These are phyloP conservation scores for Biscutella laevigata DNA, from an alignment of 441 rosid species.

Conservation along the genomic window DNA sequence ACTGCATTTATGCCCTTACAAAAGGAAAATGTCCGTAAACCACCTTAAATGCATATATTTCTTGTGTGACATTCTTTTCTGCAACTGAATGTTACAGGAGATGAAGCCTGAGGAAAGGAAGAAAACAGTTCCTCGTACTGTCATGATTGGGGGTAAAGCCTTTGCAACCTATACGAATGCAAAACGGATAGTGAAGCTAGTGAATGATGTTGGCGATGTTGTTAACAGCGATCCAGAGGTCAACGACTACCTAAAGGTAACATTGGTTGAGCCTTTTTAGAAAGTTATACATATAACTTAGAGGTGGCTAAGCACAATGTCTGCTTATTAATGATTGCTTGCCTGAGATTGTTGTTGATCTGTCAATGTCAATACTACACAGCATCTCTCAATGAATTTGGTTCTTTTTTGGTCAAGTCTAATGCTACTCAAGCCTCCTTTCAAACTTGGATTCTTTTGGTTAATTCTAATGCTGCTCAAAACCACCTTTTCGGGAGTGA, in stretches of 20 bases:
- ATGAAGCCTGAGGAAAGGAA: slow-evolving; percentile 79
- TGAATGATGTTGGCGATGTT: slow-evolving; percentile 84
- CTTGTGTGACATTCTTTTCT: slow-evolving; percentile 15
- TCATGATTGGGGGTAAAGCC: slow-evolving; percentile 98
- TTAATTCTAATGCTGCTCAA: neutral
- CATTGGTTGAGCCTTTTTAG: neutral
- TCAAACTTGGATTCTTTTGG: slow-evolving; percentile 5
- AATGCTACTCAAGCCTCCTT: slow-evolving; percentile 1
- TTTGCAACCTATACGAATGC: slow-evolving; percentile 98
- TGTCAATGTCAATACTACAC: neutral
- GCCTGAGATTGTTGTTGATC: neutral
- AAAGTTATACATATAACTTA: neutral
- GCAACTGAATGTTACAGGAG: slow-evolving; percentile 49
- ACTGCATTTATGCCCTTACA: neutral
- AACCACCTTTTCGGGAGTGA: neutral
- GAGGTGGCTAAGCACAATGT: neutral
- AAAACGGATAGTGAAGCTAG: slow-evolving; percentile 89
- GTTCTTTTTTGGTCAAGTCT: slow-evolving; percentile 9
- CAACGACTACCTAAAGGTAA: slow-evolving; percentile 80
- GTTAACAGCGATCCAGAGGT: slow-evolving; percentile 92
- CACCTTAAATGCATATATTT: neutral
- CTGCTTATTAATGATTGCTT: slow-evolving; percentile 7
- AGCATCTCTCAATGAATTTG: neutral
- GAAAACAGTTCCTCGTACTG: slow-evolving; percentile 74
- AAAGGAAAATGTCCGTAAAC: neutral